Evolutionary conservation across 768 basidiomycete genomes (phyloP).

Genomic region (Lactarius deliciosus): DNA sequence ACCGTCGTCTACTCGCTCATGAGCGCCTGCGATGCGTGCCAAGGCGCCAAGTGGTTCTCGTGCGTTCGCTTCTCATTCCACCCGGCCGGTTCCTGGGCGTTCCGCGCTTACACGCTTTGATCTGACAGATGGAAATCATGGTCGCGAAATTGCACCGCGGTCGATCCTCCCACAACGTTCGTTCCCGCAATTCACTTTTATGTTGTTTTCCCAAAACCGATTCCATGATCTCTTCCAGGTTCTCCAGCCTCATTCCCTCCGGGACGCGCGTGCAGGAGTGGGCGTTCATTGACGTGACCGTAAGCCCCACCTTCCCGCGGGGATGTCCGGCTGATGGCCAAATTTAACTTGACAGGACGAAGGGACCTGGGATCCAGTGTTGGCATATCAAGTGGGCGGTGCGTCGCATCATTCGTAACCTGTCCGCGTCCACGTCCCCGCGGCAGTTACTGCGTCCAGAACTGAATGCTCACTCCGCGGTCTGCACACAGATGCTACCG

Average conservation of each 20-base stretch:
- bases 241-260: constrained; percentile 4
- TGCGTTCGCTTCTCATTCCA: constrained; percentile 18
- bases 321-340: background rate
- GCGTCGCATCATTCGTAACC: background rate
- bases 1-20: constrained; percentile 38
- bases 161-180: constrained; percentile 11
- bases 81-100: no score
- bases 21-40: constrained; percentile 39
- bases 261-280: constrained; percentile 16
- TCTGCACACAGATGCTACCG: background rate
- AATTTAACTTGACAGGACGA: background rate
- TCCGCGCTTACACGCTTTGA: background rate
- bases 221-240: background rate
- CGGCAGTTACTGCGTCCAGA: background rate
- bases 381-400: constrained; percentile 16
- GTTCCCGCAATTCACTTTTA: background rate
- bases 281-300: constrained; percentile 20
- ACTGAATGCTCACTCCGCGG: background rate
- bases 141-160: background rate
- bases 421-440: background rate
- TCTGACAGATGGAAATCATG: constrained; percentile 10
- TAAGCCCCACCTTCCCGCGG: background rate
- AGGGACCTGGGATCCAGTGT: constrained; percentile 11
- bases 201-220: background rate
- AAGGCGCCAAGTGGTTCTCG: constrained; percentile 26